phyloP scores from a whole-genome alignment of 2,329 filamentous ascomycete genomes.

The Fusarium burgessii region DNA sequence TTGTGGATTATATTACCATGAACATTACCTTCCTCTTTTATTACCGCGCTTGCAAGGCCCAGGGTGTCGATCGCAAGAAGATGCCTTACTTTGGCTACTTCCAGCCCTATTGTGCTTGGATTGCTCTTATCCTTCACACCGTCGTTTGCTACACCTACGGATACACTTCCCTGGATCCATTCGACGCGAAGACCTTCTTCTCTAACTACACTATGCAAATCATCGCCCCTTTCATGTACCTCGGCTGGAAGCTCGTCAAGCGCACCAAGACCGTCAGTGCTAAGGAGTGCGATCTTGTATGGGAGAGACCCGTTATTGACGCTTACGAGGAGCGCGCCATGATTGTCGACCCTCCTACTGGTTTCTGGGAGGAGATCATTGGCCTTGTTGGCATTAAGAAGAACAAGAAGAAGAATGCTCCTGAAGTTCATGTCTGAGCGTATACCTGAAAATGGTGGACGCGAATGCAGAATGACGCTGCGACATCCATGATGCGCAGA shows the following conservation, averaged over 20 bases:
- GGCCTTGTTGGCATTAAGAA: conserved; percentile 29
- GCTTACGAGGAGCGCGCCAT: conserved; percentile 59
- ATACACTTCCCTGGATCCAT: conserved; percentile 65
- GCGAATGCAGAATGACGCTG: background rate
- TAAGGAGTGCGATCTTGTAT: conserved; percentile 64
- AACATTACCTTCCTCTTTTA: conserved; percentile 68
- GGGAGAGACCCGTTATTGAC: conserved; percentile 66
- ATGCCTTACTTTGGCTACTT: conserved; percentile 64
- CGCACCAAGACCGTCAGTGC: conserved; percentile 63
- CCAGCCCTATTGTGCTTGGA: conserved; percentile 38
- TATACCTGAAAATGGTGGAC: background rate
- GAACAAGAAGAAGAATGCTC: conserved; percentile 25
- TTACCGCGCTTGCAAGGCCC: conserved; percentile 64
- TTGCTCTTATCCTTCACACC: conserved; percentile 30
- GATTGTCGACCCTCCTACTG: conserved; percentile 53
- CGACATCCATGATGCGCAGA: background rate
- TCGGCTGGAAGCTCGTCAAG: conserved; percentile 69
- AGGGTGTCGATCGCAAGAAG: conserved; percentile 56
- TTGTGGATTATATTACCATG: conserved; percentile 66
- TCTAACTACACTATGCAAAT: conserved; percentile 64
- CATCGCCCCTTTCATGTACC: conserved; percentile 60
- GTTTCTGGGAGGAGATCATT: conserved; percentile 51
- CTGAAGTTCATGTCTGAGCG: conserved; percentile 26
- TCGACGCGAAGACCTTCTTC: conserved; percentile 57
- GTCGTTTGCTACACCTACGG: conserved; percentile 59